A percentile compares a stretch with the other conserved stretches of the same genome.
Evolutionary conservation across 805 yeast genomes (phyloP).

Genomic region (Yarrowia sp.): DNA sequence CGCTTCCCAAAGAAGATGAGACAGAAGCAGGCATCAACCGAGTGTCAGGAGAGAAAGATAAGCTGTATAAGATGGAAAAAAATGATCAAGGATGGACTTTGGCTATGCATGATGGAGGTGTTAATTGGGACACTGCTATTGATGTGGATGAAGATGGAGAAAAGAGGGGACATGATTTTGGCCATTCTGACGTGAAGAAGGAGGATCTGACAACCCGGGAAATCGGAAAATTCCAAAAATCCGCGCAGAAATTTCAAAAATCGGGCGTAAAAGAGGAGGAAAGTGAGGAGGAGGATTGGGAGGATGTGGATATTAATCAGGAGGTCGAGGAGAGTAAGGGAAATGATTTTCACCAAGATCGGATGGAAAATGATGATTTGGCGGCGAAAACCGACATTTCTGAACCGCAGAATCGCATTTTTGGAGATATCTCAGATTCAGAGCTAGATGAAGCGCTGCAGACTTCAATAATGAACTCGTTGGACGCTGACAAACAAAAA

Average conservation of each 20-base stretch:
- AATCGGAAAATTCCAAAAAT: neutral
- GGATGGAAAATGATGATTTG: too few relatives aligned
- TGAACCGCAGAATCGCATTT: too few relatives aligned
- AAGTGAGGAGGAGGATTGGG: constrained; percentile 50
- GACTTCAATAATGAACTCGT: neutral
- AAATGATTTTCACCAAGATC: too few relatives aligned
- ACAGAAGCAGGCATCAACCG: constrained; percentile 42
- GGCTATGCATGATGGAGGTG: constrained; percentile 45
- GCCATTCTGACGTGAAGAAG: neutral
- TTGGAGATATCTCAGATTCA: too few relatives aligned
- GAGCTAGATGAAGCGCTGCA: neutral
- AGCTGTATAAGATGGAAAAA: constrained; percentile 69
- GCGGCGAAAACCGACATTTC: too few relatives aligned
- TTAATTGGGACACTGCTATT: constrained; percentile 28
- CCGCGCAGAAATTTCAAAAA: too few relatives aligned
- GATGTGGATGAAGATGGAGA: constrained; percentile 33
- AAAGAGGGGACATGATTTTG: neutral
- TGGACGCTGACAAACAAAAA: neutral
- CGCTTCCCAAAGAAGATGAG: constrained; percentile 37
- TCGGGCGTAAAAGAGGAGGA: constrained; percentile 23
- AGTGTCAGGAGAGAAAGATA: constrained; percentile 79
- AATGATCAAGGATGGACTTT: constrained; percentile 84
- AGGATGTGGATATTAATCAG: constrained; percentile 53
- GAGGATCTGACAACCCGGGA: too few relatives aligned
- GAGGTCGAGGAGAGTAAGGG: too few relatives aligned